Evolutionary conservation across 371 early-diverging fungal genomes (phyloP), one percentile per base, ranked within the genome.

Genomic region (Mortierella sp.): DNA sequence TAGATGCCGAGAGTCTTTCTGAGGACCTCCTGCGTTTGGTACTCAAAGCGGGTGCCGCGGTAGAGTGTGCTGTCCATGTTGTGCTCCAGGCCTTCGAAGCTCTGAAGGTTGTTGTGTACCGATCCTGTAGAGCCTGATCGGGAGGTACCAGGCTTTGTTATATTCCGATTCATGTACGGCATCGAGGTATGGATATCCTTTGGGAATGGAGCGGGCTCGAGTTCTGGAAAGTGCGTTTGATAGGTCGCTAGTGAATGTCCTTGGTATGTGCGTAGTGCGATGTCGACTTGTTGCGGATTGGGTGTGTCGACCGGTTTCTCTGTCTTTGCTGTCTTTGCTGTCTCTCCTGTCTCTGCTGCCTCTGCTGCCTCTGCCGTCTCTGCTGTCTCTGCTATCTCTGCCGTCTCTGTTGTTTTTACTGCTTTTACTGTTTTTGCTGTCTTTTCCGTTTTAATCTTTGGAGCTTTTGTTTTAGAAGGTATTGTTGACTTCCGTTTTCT

Each of bases 21-120:
- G 72, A 86, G 80, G 48, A 86, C 70, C 47, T 77, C 75, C 54
- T 86, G 86, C 0, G 86, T 82, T 70, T 80, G 86, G 28, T 86
- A 86, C 45, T 86, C 86, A 45, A 86, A 86, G 9, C 77, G 80
- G 4, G 86, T 86, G 52, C 86, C 86, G 13, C 73, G 80, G 47
- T 82, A 82, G 55, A 86, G 47, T 24, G 82, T 77, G 75, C 82
- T 82, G 47, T 72, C 47, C 7, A 60, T 75, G 57, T 80, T 82
- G 63, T 79, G 86, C 14, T 74, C 71, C 6, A 82, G 28, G 0
- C 55, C 70, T 16, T 75, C 72, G 52, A 82, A 82, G 6, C 82
- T 86, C 50, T 77, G 65, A 8, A 86, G 80, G 60, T 86, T 73
- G 44, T 71, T 86, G 55, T 82, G 86, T 2, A 71, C 24, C 21